A percentile compares a stretch with the other conserved stretches of the same genome.
These are phyloP conservation scores for Juncus inflexus DNA, from an alignment of 176 grass and related monocot species.

Conservation along the genomic window DNA sequence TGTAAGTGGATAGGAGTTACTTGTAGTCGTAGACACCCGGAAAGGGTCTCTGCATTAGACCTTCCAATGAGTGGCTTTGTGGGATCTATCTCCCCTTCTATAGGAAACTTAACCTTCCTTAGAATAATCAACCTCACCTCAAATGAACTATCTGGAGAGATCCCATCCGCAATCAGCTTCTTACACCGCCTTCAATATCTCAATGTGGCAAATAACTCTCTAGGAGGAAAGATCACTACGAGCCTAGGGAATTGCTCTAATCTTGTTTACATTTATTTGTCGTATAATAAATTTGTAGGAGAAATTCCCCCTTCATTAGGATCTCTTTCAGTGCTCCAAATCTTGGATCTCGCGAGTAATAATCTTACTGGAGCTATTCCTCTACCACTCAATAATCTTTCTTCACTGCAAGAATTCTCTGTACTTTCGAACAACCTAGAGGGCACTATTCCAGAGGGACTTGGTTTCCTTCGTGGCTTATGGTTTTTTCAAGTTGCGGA, in stretches of 20 bases:
- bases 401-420: background rate
- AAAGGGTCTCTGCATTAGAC: background rate
- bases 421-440: background rate
- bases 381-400: background rate
- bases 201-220: background rate
- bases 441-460: background rate
- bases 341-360: background rate
- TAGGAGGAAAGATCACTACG: background rate
- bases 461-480: background rate
- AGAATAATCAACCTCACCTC: background rate
- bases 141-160: background rate
- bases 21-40: background rate
- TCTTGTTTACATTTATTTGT: background rate
- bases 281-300: background rate
- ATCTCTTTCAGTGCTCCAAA: background rate
- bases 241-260: background rate
- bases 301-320: background rate
- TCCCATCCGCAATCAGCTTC: background rate
- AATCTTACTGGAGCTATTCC: slow-evolving; percentile 2
- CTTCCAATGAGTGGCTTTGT: background rate
- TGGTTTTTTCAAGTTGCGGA: background rate
- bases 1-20: background rate
- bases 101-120: slow-evolving; percentile 1
- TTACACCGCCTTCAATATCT: background rate
- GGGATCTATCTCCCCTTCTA: background rate